phyloP scores from a whole-genome alignment of 805 yeast species.

The Saccharomycopsis malanga region DNA sequence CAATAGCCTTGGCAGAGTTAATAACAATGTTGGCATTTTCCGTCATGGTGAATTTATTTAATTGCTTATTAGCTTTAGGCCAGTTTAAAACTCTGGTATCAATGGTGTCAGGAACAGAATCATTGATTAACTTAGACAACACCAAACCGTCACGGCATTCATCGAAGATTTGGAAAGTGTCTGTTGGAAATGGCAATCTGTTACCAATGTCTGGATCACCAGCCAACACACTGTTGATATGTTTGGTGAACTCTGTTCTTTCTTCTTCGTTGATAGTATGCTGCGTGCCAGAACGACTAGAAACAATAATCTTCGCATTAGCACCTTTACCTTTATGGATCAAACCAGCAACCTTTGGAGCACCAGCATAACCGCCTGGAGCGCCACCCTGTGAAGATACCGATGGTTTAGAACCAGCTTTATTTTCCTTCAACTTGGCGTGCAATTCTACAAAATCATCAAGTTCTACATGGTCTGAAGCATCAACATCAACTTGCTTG shows the following conservation, averaged over 20 bases:
- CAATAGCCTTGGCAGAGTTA: conserved; percentile 98
- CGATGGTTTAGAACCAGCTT: conserved; percentile 24
- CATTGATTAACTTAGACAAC: conserved; percentile 87
- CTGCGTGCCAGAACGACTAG: conserved; percentile 81
- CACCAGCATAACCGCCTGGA: conserved; percentile 25
- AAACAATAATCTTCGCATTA: conserved; percentile 71
- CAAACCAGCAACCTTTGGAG: conserved; percentile 29
- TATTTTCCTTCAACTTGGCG: conserved; percentile 64
- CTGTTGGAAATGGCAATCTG: conserved; percentile 86
- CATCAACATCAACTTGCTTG: conserved; percentile 87
- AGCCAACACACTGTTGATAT: conserved; percentile 83
- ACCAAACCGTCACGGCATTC: conserved; percentile 95
- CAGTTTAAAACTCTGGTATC: conserved; percentile 94
- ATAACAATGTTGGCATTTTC: conserved; percentile 97
- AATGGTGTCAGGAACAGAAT: conserved; percentile 96
- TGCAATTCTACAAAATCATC: conserved; percentile 87
- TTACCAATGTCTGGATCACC: conserved; percentile 83
- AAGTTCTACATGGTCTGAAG: conserved; percentile 93
- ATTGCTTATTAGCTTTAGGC: conserved; percentile 70
- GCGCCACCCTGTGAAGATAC: conserved; percentile 24
- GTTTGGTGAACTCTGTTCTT: conserved; percentile 90
- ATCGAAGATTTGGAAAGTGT: conserved; percentile 91
- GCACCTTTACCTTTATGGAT: conserved; percentile 48
- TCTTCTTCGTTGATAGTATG: conserved; percentile 98
- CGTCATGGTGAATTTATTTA: conserved; percentile 91